A percentile compares a stretch with the other conserved stretches of the same genome.
Conservation (phyloP, 1,284 basidiomycete genomes). For the Amylostereum areolatum region DNA sequence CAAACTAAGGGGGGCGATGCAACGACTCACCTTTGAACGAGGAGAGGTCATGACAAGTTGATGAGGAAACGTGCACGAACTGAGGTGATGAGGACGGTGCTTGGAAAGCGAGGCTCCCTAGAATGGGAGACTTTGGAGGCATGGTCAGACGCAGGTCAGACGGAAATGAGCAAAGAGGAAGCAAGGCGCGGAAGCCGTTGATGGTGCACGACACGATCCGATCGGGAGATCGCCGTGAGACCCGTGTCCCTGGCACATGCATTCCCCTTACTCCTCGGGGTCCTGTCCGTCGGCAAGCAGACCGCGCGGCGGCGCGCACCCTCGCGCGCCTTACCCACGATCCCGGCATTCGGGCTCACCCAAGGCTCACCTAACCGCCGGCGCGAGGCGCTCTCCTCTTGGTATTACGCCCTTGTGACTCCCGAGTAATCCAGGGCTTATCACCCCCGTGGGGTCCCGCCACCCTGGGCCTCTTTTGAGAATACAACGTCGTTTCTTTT, state of each 20-base stretch:
- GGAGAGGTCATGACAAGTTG: constrained; percentile 75
- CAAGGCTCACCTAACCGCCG: neutral
- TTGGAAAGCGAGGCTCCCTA: constrained; percentile 67
- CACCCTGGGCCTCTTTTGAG: too few relatives aligned
- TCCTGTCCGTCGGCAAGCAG: neutral
- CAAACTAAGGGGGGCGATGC: constrained; percentile 5
- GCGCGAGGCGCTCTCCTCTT: neutral
- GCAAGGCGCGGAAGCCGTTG: too few relatives aligned
- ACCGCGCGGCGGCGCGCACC: neutral
- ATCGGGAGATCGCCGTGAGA: too few relatives aligned
- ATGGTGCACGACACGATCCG: too few relatives aligned
- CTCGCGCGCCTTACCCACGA: constrained; percentile 6
- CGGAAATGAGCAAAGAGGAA: too few relatives aligned
- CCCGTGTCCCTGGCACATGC: too few relatives aligned
- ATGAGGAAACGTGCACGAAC: constrained; percentile 56
- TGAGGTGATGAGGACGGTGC: constrained; percentile 53
- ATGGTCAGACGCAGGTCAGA: constrained; percentile 20
- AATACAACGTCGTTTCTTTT: too few relatives aligned
- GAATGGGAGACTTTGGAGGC: constrained; percentile 45
- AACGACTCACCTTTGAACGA: constrained; percentile 71
- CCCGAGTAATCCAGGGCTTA: too few relatives aligned
- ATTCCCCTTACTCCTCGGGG: too few relatives aligned
- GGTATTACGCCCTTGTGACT: too few relatives aligned
- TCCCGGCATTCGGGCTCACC: constrained; percentile 5
- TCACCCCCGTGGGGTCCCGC: too few relatives aligned